These are phyloP conservation scores for Wickerhamiella galacta DNA, from an alignment of 805 yeast species.

Conservation along the genomic window DNA sequence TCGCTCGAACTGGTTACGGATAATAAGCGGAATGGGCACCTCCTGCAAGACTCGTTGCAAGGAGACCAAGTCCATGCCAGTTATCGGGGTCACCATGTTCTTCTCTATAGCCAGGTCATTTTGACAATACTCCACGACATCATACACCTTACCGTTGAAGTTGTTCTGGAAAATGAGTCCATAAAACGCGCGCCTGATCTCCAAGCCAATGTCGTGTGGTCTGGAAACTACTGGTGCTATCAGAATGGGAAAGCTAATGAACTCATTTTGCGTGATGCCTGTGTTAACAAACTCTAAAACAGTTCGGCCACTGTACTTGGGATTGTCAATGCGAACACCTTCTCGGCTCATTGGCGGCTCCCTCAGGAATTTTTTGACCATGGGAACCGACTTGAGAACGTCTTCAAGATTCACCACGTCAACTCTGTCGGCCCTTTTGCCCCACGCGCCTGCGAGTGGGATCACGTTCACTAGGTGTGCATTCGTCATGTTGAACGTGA, in stretches of 20 bases:
- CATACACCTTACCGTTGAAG: constrained; percentile 33
- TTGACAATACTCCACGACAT: constrained; percentile 79
- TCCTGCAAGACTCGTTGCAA: too few relatives aligned
- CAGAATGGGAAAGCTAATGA: neutral
- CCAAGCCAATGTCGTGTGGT: constrained; percentile 2
- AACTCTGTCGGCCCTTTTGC: neutral
- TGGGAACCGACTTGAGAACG: neutral
- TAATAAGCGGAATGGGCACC: too few relatives aligned
- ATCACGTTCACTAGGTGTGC: constrained; percentile 2
- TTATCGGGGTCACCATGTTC: too few relatives aligned
- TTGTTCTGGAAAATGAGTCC: neutral
- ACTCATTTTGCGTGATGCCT: neutral
- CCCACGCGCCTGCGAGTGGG: neutral
- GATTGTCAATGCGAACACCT: neutral
- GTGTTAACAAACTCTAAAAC: constrained; percentile 1
- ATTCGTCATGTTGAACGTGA: constrained; percentile 1
- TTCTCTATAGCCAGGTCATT: too few relatives aligned
- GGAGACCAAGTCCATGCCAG: too few relatives aligned
- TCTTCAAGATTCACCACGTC: constrained; percentile 2
- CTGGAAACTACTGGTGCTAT: neutral
- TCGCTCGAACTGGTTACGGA: too few relatives aligned
- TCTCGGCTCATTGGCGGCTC: neutral
- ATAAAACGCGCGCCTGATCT: constrained; percentile 2
- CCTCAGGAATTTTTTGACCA: neutral
- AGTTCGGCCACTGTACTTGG: neutral